Base-by-base conservation (phyloP, 2,329 filamentous ascomycete genomes). In the Helotiales sp. region DNA sequence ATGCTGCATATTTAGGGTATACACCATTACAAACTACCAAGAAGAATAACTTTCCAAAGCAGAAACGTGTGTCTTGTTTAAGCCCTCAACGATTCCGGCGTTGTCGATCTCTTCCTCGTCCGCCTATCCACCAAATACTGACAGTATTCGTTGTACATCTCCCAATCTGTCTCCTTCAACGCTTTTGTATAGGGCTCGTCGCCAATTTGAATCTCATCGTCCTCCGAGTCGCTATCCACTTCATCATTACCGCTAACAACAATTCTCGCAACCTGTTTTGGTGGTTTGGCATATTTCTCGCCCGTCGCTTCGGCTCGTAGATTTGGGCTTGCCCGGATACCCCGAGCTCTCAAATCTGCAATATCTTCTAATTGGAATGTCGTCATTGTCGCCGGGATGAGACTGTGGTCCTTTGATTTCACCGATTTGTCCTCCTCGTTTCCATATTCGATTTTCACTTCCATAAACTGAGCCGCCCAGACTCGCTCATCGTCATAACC, bases 371-470 rank as follows among this genome's bases (percentile, higher is more conserved):
- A 22, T 13, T 63, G 61, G 22, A 63, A 28, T 2, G 49, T 55
- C n/a, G 30, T 43, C 20, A 63, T 63, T 6, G 47, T 50, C 24
- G 24, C 50, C 10, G 61, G 61, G 15, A 63, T 15, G 28, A 55
- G 2, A 15, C 7, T 20, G 32, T 55, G 45, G 13, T 63, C 49
- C 28, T 54, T 63, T 24, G 61, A 32, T 45, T 54, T 63, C 1
- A 55, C 2, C 10, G 34, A 40, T 22, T 54, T 63, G 50, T 63
- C 61, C 34, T 52, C 60, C 24, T 55, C 22, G 13, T 5, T 32
- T 45, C 61, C 61, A n/a, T 63, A 63, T 54, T 54, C 61, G 7
- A 63, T 63, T 24, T 63, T 63, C 22, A 63, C 61, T 55, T 63
- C 61, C 61, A 63, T 63, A 15, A 63, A 63, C 8, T 63, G 61